These are phyloP conservation scores for Styphnolobium japonicum DNA, from an alignment of 306 rosid species.

Conservation along the genomic window DNA sequence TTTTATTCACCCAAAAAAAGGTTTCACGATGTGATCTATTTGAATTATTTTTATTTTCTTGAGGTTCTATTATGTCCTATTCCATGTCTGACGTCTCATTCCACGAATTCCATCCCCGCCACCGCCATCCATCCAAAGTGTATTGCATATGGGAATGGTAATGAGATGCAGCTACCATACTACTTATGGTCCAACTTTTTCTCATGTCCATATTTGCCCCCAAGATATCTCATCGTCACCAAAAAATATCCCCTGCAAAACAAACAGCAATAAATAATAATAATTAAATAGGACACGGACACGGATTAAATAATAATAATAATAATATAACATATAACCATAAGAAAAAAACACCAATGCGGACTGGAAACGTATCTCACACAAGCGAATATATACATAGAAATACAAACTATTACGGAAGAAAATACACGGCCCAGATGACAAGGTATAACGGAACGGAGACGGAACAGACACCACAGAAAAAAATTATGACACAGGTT, in stretches of 20 bases:
- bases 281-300: not conserved
- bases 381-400: not conserved
- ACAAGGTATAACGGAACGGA: not conserved
- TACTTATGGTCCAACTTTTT: not conserved
- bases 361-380: not conserved
- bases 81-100: not conserved
- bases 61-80: not conserved
- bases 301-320: not conserved
- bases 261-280: conserved; percentile 10
- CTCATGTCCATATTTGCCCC: not conserved
- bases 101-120: not conserved
- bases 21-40: not conserved
- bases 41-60: not conserved
- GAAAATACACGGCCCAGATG: not conserved
- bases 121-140: not conserved
- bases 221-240: not conserved
- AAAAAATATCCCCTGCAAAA: conserved; percentile 31
- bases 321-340: not conserved
- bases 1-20: not conserved
- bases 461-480: not conserved
- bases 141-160: not conserved
- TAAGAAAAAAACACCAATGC: not conserved
- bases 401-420: not conserved
- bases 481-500: not conserved
- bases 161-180: not conserved